Evolutionary conservation across 768 basidiomycete species (phyloP).

Genomic region (Pleurotus pulmonarius): DNA sequence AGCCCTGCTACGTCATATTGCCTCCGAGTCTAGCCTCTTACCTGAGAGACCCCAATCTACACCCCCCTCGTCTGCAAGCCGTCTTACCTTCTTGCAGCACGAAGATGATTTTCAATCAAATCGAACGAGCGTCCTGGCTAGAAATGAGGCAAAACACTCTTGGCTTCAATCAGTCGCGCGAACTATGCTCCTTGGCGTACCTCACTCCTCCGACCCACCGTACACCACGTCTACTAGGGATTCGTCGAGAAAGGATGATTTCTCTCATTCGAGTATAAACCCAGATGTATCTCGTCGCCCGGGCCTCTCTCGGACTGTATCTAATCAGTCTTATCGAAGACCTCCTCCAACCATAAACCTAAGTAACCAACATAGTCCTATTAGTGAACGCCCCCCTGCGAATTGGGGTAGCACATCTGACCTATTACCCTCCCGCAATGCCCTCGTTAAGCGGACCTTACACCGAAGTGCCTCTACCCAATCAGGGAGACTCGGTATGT

Average conservation of each 20-base stretch:
- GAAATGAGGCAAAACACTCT: slow-evolving; percentile 3
- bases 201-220: neutral
- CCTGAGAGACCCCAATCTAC: slow-evolving; percentile 20
- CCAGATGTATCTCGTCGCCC: neutral
- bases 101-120: slow-evolving; percentile 3
- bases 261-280: neutral
- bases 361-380: neutral
- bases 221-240: neutral
- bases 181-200: slow-evolving; percentile 3
- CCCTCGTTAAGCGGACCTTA: neutral
- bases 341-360: neutral
- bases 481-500: neutral
- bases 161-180: slow-evolving; percentile 1
- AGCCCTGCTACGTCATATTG: slow-evolving; percentile 73
- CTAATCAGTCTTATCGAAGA: neutral
- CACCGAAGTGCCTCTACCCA: neutral
- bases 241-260: no score
- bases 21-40: slow-evolving; percentile 32
- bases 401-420: neutral
- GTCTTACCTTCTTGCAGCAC: slow-evolving; percentile 17
- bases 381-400: neutral
- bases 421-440: neutral
- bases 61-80: slow-evolving; percentile 23
- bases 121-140: neutral
- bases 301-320: neutral